Conservation (phyloP, 2,329 filamentous ascomycete species). For the Aspergillus eucalypticola region DNA sequence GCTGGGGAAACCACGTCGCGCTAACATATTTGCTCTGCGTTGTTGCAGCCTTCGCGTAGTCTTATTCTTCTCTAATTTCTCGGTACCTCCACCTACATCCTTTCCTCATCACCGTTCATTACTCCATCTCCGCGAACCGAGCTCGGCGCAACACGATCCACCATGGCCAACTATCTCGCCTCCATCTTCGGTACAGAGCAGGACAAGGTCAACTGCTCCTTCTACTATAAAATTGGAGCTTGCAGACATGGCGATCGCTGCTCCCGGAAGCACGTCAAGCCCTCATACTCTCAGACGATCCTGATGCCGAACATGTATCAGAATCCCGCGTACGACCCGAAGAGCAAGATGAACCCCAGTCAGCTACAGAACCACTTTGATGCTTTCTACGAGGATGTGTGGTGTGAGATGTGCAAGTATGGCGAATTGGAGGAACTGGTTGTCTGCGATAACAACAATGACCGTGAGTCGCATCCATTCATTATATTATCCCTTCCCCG, state of each 20-base stretch:
- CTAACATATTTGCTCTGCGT: conserved; percentile 5
- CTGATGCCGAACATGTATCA: conserved; percentile 98
- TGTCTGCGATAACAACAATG: conserved; percentile 99
- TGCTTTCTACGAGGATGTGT: conserved; percentile 99
- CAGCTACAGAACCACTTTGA: conserved; percentile 99
- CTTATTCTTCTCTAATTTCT: no score
- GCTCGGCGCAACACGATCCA: conserved; percentile 20
- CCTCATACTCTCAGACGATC: conserved; percentile 95
- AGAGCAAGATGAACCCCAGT: conserved; percentile 92
- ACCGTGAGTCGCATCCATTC: conserved; percentile 62
- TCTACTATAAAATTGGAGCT: conserved; percentile 99
- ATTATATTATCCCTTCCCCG: not conserved
- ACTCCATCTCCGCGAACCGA: not conserved
- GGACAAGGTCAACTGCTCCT: conserved; percentile 99
- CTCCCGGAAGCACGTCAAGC: conserved; percentile 98
- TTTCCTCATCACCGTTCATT: conserved; percentile 1
- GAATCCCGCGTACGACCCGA: conserved; percentile 94
- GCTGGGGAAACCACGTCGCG: conserved; percentile 16
- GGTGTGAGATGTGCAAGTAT: conserved; percentile 99
- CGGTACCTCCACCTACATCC: no score
- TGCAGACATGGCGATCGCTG: conserved; percentile 98
- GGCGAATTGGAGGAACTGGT: conserved; percentile 97
- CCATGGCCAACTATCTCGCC: conserved; percentile 96
- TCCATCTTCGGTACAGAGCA: conserved; percentile 99
- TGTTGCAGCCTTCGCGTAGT: conserved; percentile 1